Evolutionary conservation across 192 early-diverging fungal genomes (phyloP).

Genomic region (Entomortierella lignicola): DNA sequence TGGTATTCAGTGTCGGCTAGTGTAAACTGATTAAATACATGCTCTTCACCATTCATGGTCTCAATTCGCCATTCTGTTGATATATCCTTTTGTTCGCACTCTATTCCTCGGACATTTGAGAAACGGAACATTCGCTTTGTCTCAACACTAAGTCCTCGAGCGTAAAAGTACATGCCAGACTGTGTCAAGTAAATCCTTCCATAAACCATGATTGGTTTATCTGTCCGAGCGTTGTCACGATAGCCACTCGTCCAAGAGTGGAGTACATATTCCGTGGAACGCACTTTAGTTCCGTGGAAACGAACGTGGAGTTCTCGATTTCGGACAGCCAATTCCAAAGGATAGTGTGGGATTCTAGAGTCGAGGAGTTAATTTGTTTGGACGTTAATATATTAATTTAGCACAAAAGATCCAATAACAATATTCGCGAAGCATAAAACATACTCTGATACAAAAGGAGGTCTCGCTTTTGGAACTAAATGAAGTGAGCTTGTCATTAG

Average conservation of each 20-base stretch:
- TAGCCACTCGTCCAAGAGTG: conserved; percentile 56
- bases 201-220: conserved; percentile 41
- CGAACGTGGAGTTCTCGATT: conserved; percentile 45
- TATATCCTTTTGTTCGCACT: conserved; percentile 53
- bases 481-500: conserved; percentile 50
- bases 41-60: conserved; percentile 39
- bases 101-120: conserved; percentile 42
- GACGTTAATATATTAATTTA: too few relatives aligned
- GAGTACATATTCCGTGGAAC: conserved; percentile 47
- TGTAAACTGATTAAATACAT: conserved; percentile 45
- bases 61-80: conserved; percentile 52
- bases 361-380: neutral
- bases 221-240: conserved; percentile 37
- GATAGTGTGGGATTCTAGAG: conserved; percentile 44
- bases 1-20: conserved; percentile 44
- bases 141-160: conserved; percentile 39
- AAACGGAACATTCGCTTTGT: conserved; percentile 53
- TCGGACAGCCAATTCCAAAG: conserved; percentile 47
- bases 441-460: conserved; percentile 30
- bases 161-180: conserved; percentile 54
- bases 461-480: conserved; percentile 34
- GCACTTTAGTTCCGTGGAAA: conserved; percentile 52
- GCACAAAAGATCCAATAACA: too few relatives aligned
- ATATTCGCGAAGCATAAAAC: neutral
- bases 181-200: conserved; percentile 48